These are phyloP conservation scores for Ogataea thermomethanolica DNA, from an alignment of 805 yeast genomes.

Conservation along the genomic window DNA sequence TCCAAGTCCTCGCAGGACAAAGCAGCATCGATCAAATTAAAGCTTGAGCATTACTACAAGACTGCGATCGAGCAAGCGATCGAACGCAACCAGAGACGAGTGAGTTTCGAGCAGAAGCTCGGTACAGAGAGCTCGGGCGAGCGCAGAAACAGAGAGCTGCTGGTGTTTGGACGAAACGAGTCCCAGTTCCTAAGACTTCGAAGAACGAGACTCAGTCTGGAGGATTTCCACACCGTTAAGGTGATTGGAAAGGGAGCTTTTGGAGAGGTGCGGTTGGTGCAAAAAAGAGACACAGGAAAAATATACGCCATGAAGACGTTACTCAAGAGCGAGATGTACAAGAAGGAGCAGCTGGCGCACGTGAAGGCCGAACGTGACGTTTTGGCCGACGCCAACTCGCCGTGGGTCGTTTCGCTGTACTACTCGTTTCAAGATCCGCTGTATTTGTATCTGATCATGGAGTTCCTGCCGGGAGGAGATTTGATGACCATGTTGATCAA, in stretches of 20 bases:
- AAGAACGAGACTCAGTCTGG: conserved; percentile 76
- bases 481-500: conserved; percentile 93
- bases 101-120: conserved; percentile 74
- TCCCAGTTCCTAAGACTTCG: conserved; percentile 80
- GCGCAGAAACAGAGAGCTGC: conserved; percentile 76
- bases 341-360: conserved; percentile 90
- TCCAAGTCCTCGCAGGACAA: conserved; percentile 75
- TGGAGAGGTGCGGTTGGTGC: conserved; percentile 94
- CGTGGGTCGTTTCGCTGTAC: conserved; percentile 82
- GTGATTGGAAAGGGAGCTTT: conserved; percentile 96
- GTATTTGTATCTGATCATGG: conserved; percentile 76
- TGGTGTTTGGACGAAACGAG: conserved; percentile 82
- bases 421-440: conserved; percentile 79
- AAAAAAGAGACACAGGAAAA: conserved; percentile 86
- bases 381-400: conserved; percentile 82
- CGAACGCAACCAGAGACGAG: conserved; percentile 89
- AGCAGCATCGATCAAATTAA: conserved; percentile 78
- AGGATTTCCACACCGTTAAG: conserved; percentile 84
- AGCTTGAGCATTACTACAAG: conserved; percentile 80
- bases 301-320: conserved; percentile 94
- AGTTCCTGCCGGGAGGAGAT: conserved; percentile 80
- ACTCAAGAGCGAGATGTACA: conserved; percentile 88
- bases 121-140: conserved; percentile 77
- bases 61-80: conserved; percentile 87
- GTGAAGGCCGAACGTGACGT: conserved; percentile 96